Percentiles rank a stretch among this genome's conserved stretches.
Evolutionary conservation across 129 eudicot genomes (phyloP).

Genomic region (Sambucus nigra): DNA sequence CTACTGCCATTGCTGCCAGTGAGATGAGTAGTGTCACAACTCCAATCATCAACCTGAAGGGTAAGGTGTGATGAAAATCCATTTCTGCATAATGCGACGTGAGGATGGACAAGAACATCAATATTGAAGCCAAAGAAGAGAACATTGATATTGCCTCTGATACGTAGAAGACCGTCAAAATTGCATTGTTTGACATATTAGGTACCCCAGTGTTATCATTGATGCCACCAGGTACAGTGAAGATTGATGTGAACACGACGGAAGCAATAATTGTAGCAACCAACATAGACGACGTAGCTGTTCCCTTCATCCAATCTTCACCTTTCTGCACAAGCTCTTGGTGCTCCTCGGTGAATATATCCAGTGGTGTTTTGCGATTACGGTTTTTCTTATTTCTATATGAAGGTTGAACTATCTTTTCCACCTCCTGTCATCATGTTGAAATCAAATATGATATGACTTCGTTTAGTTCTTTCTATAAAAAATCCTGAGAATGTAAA

Average conservation of each 20-base stretch:
- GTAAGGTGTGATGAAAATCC: slow-evolving; percentile 8
- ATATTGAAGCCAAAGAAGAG: slow-evolving; percentile 10
- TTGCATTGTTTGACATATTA: background rate
- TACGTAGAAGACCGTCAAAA: slow-evolving; percentile 6
- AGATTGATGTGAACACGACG: slow-evolving; percentile 25
- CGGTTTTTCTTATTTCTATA: background rate
- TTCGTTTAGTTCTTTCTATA: no score
- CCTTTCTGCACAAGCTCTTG: slow-evolving; percentile 16
- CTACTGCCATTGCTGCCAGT: slow-evolving; percentile 8
- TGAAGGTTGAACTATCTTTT: slow-evolving; percentile 3
- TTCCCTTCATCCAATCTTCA: slow-evolving; percentile 24
- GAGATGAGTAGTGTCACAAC: slow-evolving; percentile 6
- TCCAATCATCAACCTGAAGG: slow-evolving; percentile 8
- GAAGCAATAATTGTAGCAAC: slow-evolving; percentile 27
- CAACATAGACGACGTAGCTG: slow-evolving; percentile 22
- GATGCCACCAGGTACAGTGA: slow-evolving; percentile 26
- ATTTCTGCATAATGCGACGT: slow-evolving; percentile 31
- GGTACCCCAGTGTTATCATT: slow-evolving; percentile 7
- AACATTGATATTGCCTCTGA: slow-evolving; percentile 10
- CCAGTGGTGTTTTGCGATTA: background rate
- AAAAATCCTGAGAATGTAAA: no score
- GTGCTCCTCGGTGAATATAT: slow-evolving; percentile 7
- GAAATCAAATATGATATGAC: background rate
- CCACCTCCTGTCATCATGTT: slow-evolving; percentile 7
- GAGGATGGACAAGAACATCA: slow-evolving; percentile 17